phyloP scores from a whole-genome alignment of 129 eudicot genomes.

The Tagetes erecta region DNA sequence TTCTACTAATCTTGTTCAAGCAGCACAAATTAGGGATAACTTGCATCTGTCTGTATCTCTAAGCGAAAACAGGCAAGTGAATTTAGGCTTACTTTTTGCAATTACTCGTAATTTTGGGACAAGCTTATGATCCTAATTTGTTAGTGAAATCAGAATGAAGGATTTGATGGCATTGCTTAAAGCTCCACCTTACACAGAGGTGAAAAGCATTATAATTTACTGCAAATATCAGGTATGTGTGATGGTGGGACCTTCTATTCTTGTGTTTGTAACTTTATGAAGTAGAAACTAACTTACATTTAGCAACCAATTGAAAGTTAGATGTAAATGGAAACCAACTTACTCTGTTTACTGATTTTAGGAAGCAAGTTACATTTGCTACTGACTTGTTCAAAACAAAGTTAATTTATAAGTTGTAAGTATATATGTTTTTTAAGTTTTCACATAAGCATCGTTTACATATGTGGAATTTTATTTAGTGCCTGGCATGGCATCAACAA shows the following conservation, averaged over 20 bases:
- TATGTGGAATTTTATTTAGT: not conserved
- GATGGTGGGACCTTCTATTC: not conserved
- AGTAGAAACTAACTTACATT: not conserved
- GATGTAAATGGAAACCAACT: not conserved
- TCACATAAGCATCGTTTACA: not conserved
- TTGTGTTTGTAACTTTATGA: not conserved
- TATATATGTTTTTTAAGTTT: too few relatives aligned
- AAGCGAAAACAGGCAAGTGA: conserved; percentile 71
- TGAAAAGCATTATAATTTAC: conserved; percentile 88
- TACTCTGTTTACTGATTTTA: not conserved
- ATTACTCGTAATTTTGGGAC: not conserved
- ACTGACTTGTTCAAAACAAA: not conserved
- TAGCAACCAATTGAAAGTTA: not conserved
- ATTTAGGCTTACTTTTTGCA: conserved; percentile 2
- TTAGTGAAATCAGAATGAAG: conserved; percentile 57
- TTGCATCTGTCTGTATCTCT: conserved; percentile 74
- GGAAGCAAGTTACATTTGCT: not conserved
- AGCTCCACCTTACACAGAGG: conserved; percentile 65
- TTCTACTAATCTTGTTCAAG: conserved; percentile 61
- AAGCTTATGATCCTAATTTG: conserved; percentile 5
- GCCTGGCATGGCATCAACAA: not conserved
- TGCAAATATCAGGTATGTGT: conserved; percentile 88
- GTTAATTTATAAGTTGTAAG: not conserved
- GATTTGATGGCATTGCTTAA: conserved; percentile 71
- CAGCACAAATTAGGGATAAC: conserved; percentile 70